A percentile compares a stretch with the other conserved stretches of the same genome.
Conservation (phyloP, 2,329 filamentous ascomycete species). For the Pyrenophora tritici-repentis region DNA sequence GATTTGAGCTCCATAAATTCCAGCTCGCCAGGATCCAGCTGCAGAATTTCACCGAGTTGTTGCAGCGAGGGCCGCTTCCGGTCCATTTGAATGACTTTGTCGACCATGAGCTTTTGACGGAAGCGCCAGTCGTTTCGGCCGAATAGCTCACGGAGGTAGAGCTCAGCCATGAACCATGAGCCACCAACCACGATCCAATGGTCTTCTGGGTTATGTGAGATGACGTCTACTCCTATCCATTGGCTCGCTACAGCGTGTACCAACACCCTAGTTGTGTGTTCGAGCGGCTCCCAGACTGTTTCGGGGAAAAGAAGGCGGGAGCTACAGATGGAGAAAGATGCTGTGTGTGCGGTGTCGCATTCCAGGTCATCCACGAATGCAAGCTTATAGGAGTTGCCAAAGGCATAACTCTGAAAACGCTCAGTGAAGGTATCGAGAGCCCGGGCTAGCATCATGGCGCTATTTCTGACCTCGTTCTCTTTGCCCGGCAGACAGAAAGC, state of each 20-base stretch:
- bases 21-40: conserved; percentile 81
- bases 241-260: conserved; percentile 86
- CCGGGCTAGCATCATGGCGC: conserved; percentile 78
- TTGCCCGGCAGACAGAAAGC: conserved; percentile 89
- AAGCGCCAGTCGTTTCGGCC: conserved; percentile 96
- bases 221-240: conserved; percentile 92
- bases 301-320: conserved; percentile 82
- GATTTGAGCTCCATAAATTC: conserved; percentile 93
- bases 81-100: conserved; percentile 81
- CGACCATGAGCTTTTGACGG: conserved; percentile 81
- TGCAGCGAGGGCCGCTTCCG: conserved; percentile 80
- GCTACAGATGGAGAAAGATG: conserved; percentile 86
- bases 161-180: conserved; percentile 92
- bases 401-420: conserved; percentile 88
- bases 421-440: conserved; percentile 91
- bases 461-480: conserved; percentile 81
- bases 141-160: conserved; percentile 87
- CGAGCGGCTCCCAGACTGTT: conserved; percentile 82
- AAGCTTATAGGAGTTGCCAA: conserved; percentile 81
- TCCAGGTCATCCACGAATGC: conserved; percentile 92
- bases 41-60: conserved; percentile 76
- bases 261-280: conserved; percentile 78
- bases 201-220: conserved; percentile 79
- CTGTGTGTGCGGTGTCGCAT: conserved; percentile 74
- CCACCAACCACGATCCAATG: conserved; percentile 89